These are phyloP conservation scores for Claviceps lovelessii DNA, from an alignment of 2,329 filamentous ascomycete species.

Conservation along the genomic window DNA sequence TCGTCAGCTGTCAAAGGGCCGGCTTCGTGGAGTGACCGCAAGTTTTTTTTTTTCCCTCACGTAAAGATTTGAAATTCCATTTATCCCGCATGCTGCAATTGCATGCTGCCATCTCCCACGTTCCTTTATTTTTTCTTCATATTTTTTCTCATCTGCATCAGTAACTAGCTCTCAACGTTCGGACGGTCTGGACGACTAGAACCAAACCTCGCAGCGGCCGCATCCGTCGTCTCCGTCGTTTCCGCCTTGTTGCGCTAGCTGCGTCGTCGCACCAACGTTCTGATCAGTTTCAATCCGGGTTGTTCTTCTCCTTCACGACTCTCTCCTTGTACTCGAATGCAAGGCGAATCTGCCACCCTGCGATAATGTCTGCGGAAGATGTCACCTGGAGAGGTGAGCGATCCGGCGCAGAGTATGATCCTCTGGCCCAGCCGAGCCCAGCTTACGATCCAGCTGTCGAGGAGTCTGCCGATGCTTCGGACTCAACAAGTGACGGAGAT, in stretches of 20 bases:
- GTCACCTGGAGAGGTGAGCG: constrained; percentile 38
- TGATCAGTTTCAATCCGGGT: background rate
- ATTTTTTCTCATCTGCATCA: background rate
- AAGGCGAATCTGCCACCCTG: background rate
- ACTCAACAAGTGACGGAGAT: constrained; percentile 34
- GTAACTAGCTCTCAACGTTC: too few species aligned
- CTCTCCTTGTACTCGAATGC: background rate
- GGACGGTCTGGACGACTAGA: background rate
- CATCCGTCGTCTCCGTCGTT: background rate
- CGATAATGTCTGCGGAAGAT: constrained; percentile 25
- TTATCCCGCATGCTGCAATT: background rate
- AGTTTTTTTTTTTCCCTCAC: background rate
- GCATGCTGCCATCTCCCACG: background rate
- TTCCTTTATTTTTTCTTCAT: background rate
- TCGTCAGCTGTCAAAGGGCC: background rate
- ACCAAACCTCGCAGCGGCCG: background rate
- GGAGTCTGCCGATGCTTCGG: constrained; percentile 32
- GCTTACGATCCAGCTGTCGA: constrained; percentile 37
- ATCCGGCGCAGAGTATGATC: constrained; percentile 41
- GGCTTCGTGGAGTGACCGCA: background rate
- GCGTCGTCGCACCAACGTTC: background rate
- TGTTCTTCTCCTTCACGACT: too few species aligned
- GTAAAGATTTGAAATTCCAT: background rate
- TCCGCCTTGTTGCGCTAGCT: background rate
- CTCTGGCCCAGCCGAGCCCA: constrained; percentile 38